phyloP scores from a whole-genome alignment of 805 yeast species.

The Pichia heedii region DNA sequence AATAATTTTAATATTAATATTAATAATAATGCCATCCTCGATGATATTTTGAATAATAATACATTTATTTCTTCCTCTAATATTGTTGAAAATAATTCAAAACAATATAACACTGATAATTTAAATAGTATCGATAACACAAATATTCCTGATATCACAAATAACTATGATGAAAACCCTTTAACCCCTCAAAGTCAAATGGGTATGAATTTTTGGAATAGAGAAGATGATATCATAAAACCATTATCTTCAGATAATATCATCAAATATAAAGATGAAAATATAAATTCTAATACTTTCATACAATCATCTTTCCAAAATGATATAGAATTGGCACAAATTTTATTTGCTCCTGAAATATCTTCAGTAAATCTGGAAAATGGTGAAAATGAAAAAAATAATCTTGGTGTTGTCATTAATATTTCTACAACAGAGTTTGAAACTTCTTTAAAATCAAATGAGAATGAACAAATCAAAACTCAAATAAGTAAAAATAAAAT shows the following conservation, averaged over 20 bases:
- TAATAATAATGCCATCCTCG: not conserved
- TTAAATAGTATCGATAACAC: not conserved
- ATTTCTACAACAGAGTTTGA: constrained; percentile 21
- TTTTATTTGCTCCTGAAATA: constrained; percentile 21
- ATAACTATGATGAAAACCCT: constrained; percentile 6
- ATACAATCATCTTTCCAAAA: not conserved
- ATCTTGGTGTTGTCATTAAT: constrained; percentile 18
- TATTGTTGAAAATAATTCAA: not conserved
- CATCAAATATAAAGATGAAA: not conserved
- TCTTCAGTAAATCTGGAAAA: constrained; percentile 15
- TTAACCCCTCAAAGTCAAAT: constrained; percentile 20
- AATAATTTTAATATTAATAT: not conserved
- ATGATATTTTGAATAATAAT: no score
- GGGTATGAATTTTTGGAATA: constrained; percentile 16
- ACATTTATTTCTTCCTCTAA: no score
- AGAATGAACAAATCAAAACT: constrained; percentile 12
- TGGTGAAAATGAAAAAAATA: not conserved
- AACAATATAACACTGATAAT: not conserved
- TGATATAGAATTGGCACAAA: constrained; percentile 13
- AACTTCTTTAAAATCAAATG: constrained; percentile 14
- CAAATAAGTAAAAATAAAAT: constrained; percentile 17
- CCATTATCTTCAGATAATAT: not conserved
- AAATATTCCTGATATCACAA: not conserved
- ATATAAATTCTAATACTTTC: not conserved
- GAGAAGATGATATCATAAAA: not conserved